Evolutionary conservation across 164 flowering plant species (phyloP).

Genomic region (Houttuynia cordata): DNA sequence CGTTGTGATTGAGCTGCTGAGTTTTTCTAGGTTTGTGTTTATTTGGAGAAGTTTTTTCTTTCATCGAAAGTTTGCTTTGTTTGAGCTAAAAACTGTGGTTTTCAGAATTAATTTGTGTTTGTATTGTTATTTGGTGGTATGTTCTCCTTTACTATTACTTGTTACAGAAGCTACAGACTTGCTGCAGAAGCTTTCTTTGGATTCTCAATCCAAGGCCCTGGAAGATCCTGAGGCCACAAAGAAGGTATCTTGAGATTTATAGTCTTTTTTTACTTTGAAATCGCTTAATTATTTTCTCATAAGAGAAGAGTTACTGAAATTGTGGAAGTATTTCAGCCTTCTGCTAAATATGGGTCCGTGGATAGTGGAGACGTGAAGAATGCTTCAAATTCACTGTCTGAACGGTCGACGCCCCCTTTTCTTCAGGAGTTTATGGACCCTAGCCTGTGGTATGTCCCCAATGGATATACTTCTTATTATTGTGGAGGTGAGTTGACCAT

Average conservation of each 20-base stretch:
- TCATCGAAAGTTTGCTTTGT: neutral
- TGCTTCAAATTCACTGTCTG: slow-evolving; percentile 35
- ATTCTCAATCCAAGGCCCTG: slow-evolving; percentile 36
- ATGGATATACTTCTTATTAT: slow-evolving; percentile 35
- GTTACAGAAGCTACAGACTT: slow-evolving; percentile 51
- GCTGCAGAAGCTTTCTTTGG: slow-evolving; percentile 51
- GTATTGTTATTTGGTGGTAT: neutral
- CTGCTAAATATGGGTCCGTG: slow-evolving; percentile 31
- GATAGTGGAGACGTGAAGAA: slow-evolving; percentile 27
- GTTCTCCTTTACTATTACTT: slow-evolving; percentile 29
- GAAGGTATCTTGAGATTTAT: slow-evolving; percentile 28
- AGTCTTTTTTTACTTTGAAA: neutral
- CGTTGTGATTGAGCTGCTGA: neutral
- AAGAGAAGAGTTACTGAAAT: neutral
- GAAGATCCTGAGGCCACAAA: slow-evolving; percentile 46
- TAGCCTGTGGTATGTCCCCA: slow-evolving; percentile 26
- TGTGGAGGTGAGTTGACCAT: slow-evolving; percentile 31
- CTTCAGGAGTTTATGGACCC: slow-evolving; percentile 27
- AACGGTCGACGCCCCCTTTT: slow-evolving; percentile 27
- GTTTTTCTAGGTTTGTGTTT: neutral
- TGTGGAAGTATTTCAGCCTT: slow-evolving; percentile 12
- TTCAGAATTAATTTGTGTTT: neutral
- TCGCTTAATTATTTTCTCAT: too few species aligned
- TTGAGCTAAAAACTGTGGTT: neutral
- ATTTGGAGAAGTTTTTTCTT: neutral